Evolutionary conservation across 495 filamentous ascomycete genomes (phyloP).

Genomic region (Aspergillus baeticus): DNA sequence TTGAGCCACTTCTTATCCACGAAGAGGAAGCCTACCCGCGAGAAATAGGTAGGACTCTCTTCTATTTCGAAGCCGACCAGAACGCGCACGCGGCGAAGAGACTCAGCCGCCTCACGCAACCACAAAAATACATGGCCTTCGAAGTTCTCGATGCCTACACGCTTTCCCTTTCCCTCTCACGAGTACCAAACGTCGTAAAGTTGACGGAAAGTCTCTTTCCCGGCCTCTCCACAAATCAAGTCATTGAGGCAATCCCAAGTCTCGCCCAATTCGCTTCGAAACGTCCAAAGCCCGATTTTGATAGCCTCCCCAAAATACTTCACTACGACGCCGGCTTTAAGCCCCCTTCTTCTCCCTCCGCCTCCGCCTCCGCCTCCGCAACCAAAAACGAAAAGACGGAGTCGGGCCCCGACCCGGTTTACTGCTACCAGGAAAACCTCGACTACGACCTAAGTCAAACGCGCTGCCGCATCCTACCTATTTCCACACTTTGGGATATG

Average conservation of each 20-base stretch:
- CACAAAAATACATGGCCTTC: conserved; percentile 12
- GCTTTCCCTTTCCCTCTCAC: conserved; percentile 21
- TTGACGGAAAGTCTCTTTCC: conserved; percentile 30
- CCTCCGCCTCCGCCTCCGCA: not conserved
- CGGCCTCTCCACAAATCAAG: conserved; percentile 22
- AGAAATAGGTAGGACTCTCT: conserved; percentile 16
- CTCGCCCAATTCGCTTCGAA: conserved; percentile 30
- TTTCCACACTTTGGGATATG: conserved; percentile 31
- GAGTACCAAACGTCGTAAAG: conserved; percentile 22
- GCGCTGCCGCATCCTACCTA: conserved; percentile 24
- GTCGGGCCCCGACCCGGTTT: conserved; percentile 22
- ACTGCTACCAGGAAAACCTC: conserved; percentile 30
- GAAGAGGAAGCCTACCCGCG: conserved; percentile 57
- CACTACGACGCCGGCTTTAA: conserved; percentile 2
- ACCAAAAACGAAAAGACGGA: too few relatives aligned
- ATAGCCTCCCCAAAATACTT: conserved; percentile 20
- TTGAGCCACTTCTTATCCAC: conserved; percentile 52
- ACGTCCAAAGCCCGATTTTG: conserved; percentile 31
- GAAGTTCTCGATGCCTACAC: conserved; percentile 27
- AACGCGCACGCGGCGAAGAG: conserved; percentile 19
- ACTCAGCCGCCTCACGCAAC: conserved; percentile 12
- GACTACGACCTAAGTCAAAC: conserved; percentile 38
- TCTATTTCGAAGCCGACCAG: conserved; percentile 41
- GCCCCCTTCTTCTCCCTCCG: not conserved
- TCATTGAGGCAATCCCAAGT: conserved; percentile 33